Conservation (phyloP, 441 rosid genomes). For the Capsella rubella region DNA sequence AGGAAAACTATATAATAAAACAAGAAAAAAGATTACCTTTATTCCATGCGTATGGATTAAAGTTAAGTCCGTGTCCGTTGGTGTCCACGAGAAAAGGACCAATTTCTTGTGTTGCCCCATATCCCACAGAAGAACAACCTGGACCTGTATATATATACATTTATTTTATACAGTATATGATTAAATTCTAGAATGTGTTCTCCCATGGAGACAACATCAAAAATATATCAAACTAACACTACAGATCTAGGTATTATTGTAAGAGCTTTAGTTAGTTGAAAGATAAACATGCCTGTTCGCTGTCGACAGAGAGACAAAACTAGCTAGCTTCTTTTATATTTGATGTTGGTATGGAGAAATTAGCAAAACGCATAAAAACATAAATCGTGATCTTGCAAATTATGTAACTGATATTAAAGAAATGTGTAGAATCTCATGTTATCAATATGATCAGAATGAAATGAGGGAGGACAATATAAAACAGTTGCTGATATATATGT, state of each 20-base stretch:
- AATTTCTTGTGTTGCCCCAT: conserved; percentile 90
- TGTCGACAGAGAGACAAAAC: background rate
- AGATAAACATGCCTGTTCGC: background rate
- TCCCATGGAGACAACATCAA: conserved; percentile 7
- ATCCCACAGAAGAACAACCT: conserved; percentile 98
- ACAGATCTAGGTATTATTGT: background rate
- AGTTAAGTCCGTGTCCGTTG: conserved; percentile 75
- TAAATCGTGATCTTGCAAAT: background rate
- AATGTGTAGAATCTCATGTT: conserved; percentile 1
- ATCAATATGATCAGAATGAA: background rate
- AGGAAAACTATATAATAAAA: conserved; percentile 11
- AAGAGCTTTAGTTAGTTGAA: conserved; percentile 3
- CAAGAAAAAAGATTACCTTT: conserved; percentile 47
- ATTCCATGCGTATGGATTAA: conserved; percentile 96
- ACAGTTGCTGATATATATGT: background rate
- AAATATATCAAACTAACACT: background rate
- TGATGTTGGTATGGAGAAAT: conserved; percentile 5
- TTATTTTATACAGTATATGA: background rate
- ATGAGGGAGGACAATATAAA: background rate
- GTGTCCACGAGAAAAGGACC: conserved; percentile 90
- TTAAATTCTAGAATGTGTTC: conserved; percentile 20
- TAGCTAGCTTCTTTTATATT: background rate
- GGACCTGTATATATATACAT: conserved; percentile 55
- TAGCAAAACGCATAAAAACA: background rate
- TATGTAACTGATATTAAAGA: background rate